Conservation (phyloP, 495 filamentous ascomycete species). For the Neurospora sp. region DNA sequence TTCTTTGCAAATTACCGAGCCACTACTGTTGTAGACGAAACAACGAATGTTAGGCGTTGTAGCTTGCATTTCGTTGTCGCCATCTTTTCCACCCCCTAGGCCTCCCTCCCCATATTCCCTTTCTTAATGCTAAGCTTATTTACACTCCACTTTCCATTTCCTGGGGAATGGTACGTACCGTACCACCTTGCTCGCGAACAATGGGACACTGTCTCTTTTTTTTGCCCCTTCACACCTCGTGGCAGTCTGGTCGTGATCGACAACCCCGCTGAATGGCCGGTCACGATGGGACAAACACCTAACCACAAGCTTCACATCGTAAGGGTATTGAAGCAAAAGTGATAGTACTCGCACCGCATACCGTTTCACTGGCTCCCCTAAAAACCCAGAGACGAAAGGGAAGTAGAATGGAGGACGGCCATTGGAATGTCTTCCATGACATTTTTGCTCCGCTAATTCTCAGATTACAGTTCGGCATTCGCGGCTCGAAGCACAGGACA, state of each 20-base stretch:
- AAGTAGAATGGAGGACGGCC: not conserved
- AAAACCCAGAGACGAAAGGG: not conserved
- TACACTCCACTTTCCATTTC: not conserved
- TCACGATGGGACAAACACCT: not conserved
- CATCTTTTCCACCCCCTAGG: not conserved
- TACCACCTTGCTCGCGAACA: not conserved
- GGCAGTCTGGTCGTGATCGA: not conserved
- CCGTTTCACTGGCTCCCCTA: not conserved
- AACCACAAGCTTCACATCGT: not conserved
- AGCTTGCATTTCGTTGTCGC: not conserved
- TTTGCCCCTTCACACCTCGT: not conserved
- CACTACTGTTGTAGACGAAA: not conserved
- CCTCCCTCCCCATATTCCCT: not conserved
- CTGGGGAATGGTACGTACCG: not conserved
- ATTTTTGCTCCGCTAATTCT: not conserved
- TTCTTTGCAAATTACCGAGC: conserved; percentile 20
- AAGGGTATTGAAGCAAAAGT: not conserved
- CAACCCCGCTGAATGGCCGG: not conserved
- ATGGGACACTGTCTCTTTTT: not conserved
- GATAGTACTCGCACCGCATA: not conserved
- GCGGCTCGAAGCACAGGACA: not conserved
- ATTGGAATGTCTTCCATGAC: not conserved
- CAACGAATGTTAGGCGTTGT: not conserved
- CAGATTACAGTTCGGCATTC: not conserved
- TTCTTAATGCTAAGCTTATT: not conserved